Evolutionary conservation across 2,329 filamentous ascomycete species (phyloP), one percentile per base, ranked within the genome.

Genomic region (Ilyonectria sp.): DNA sequence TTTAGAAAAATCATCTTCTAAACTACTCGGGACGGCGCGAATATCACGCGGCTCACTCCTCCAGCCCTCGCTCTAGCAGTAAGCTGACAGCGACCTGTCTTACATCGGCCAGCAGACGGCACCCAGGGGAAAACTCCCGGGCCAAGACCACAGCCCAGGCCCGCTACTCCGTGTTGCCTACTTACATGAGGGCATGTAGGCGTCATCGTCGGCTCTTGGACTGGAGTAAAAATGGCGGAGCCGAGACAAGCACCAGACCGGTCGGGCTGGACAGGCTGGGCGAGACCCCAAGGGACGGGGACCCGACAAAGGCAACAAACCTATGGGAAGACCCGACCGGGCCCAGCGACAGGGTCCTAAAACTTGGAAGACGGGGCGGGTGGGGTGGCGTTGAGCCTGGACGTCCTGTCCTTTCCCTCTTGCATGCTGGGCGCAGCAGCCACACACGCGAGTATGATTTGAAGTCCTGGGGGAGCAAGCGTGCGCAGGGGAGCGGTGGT

Each of bases 281-380:
- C 31, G 50, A 57, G 46, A 15, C 19, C 47, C 17, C 2, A n/a
- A 8, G 26, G 37, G 6, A 15, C 37, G 13, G 40, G 15, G n/a
- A n/a, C 15, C 40, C 15, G 40, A 43, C n/a, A 55, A 29, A 29
- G 44, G 33, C 31, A 52, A 44, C 35, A 57, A 19, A 49, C 64
- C 64, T 54, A 47, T 50, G 60, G 43, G 31, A 56, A 47, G 23
- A 47, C 29, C 17, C 37, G 19, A 47, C 35, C 37, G 62, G 56
- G 58, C 19, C 37, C 15, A 19, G n/a, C 5, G 33, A 40, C 63
- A 52, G 54, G 55, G 67, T 19, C 31, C 50, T 19, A 63, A 61
- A 69, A 62, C 67, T 60, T 66, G 58, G 54, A 63, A 69, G 54
- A 44, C 35, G 53, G 33, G 29, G 50, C n/a, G 35, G 35, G 26